Evolutionary conservation across 176 grass and related monocot genomes (phyloP).

Genomic region (Cenchrus fungigraminus): DNA sequence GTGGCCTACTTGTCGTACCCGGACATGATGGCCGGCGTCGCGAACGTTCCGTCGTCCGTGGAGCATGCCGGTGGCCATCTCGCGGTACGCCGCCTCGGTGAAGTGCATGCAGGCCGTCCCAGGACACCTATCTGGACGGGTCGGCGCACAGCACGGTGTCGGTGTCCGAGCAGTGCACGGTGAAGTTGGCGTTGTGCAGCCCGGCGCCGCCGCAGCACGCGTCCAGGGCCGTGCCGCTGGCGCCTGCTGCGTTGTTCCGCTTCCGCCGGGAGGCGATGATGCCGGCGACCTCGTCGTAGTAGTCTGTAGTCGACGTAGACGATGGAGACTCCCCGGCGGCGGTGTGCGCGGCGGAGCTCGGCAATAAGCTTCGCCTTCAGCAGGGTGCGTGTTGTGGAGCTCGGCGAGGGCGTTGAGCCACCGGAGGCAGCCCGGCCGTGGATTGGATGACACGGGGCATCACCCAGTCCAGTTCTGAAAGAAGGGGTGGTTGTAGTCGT

Average conservation of each 20-base stretch:
- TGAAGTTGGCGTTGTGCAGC: slow-evolving; percentile 43
- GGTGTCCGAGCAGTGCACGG: slow-evolving; percentile 20
- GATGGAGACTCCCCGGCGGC: slow-evolving; percentile 18
- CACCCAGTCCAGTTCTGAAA: slow-evolving; percentile 52
- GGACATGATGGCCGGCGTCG: slow-evolving; percentile 40
- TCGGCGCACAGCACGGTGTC: slow-evolving; percentile 42
- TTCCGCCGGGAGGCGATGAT: neutral
- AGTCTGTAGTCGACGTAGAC: slow-evolving; percentile 50
- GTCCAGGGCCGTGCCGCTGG: neutral
- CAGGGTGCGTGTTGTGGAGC: slow-evolving; percentile 36
- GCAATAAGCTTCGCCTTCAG: slow-evolving; percentile 15
- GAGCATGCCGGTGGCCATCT: slow-evolving; percentile 38
- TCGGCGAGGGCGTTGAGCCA: slow-evolving; percentile 42
- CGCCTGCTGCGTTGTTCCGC: neutral
- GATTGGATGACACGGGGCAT: slow-evolving; percentile 38
- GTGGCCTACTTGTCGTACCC: neutral
- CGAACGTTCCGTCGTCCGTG: slow-evolving; percentile 35
- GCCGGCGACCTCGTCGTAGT: slow-evolving; percentile 28
- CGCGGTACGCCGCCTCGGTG: slow-evolving; percentile 51
- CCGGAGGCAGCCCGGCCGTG: slow-evolving; percentile 44
- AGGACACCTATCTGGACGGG: slow-evolving; percentile 40
- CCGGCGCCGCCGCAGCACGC: slow-evolving; percentile 51
- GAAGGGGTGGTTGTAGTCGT: slow-evolving; percentile 77
- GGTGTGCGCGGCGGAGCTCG: slow-evolving; percentile 26
- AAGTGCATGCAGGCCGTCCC: slow-evolving; percentile 63